phyloP scores from a whole-genome alignment of 192 early-diverging fungal genomes.

The Bifiguratus adelaidae region DNA sequence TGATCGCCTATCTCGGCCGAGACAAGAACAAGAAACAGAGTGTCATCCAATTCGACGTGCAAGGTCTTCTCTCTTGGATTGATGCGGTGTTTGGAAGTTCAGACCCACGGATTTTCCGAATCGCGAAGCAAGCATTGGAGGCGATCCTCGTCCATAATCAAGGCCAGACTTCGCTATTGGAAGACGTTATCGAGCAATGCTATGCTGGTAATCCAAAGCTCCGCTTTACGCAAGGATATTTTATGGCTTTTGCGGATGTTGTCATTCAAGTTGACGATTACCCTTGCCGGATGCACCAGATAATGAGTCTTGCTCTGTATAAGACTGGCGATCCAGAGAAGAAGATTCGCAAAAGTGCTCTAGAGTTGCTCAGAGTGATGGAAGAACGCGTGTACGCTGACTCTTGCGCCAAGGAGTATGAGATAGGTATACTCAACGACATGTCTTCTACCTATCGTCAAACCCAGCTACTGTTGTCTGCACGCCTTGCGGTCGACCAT shows the following conservation, averaged over 20 bases:
- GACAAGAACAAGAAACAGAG: conserved; percentile 22
- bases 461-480: conserved; percentile 59
- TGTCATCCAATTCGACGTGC: conserved; percentile 35
- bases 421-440: conserved; percentile 57
- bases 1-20: conserved; percentile 20
- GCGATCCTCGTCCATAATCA: conserved; percentile 54
- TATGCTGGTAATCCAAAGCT: conserved; percentile 53
- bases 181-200: conserved; percentile 56
- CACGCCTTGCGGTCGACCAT: conserved; percentile 51
- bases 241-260: conserved; percentile 64
- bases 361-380: conserved; percentile 57
- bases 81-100: conserved; percentile 50
- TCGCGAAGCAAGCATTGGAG: conserved; percentile 55
- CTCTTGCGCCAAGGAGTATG: conserved; percentile 48
- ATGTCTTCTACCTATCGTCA: conserved; percentile 73
- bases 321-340: conserved; percentile 66
- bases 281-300: conserved; percentile 48
- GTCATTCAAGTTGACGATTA: conserved; percentile 46
- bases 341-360: conserved; percentile 56
- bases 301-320: conserved; percentile 62
- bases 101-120: conserved; percentile 35
- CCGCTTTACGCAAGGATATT: conserved; percentile 60
- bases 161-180: conserved; percentile 40
- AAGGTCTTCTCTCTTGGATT: conserved; percentile 45
- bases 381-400: conserved; percentile 53